Evolutionary conservation across 2,329 filamentous ascomycete species (phyloP), one percentile per base, ranked within the genome.

Genomic region (Fusarium caatingaense): DNA sequence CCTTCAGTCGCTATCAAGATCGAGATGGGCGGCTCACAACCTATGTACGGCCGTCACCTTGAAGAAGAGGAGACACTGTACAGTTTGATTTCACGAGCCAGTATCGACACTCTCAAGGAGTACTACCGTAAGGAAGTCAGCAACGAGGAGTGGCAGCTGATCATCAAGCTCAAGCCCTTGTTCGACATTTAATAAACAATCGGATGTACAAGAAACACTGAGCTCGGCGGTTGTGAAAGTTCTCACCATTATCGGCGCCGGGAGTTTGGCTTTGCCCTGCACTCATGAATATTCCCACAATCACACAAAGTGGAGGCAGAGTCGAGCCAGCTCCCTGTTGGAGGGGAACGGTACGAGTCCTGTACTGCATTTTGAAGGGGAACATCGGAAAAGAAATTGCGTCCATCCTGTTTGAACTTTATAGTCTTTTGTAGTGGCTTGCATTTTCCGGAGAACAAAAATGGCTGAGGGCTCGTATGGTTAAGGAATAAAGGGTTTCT

Each of bases 1-100:
- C 96, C 97, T n/a, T 97, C 94, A 2, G 97, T 99, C 12, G 96
- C 96, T 21, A 87, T 99, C 84, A 99, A 99, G 87, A 97, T 99
- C 76, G 97, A 99, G 83, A 91, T 91, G 88, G 95, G 94, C 56
- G 83, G 91, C 62, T 93, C 95, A 79, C 96, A 99, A 84, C 97
- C 96, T 18, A 89, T 92, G 63, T 99, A 99, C 78, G 96, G 96
- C 62, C 92, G 96, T 66, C 96, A 99, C 69, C 88, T 99, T 53
- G 96, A 99, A 81, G 95, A 99, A 80, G 89, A 89, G 69, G 96
- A 99, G 79, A 87, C 83, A 3, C 86, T 99, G 16, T 98, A 98
- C 87, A 95, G 92, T 71, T 86, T 92, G 64, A 93, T 99, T 76
- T 96, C 92, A 45, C 88, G 96, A 73, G 87, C 89, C 73, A 96